Conservation (phyloP, 2,329 filamentous ascomycete genomes). For the Beauveria medogensis region DNA sequence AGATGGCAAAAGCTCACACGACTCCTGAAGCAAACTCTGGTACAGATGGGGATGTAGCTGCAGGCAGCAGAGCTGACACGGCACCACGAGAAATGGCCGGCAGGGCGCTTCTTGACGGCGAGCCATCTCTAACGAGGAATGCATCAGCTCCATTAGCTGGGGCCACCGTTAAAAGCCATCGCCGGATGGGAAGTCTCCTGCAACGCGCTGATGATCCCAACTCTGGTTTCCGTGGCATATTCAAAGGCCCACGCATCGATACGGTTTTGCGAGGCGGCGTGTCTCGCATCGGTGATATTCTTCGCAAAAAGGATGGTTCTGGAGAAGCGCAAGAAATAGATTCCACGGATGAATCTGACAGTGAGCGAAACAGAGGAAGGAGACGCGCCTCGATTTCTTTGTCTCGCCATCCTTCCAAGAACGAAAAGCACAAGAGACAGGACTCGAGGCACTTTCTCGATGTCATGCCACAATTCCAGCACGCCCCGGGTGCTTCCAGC, state of each 20-base stretch:
- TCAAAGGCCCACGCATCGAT: slow-evolving; percentile 70
- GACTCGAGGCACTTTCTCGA: slow-evolving; percentile 41
- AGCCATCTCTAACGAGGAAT: slow-evolving; percentile 21
- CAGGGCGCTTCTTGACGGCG: slow-evolving; percentile 13
- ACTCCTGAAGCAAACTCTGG: not conserved
- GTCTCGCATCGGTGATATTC: slow-evolving; percentile 47
- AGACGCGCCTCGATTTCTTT: slow-evolving; percentile 26
- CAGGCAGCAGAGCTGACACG: not conserved
- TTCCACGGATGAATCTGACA: slow-evolving; percentile 43
- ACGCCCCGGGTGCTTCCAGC: slow-evolving; percentile 21
- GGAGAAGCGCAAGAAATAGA: slow-evolving; percentile 29
- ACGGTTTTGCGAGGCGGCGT: slow-evolving; percentile 57
- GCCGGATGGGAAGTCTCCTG: slow-evolving; percentile 41
- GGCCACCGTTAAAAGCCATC: slow-evolving; percentile 40
- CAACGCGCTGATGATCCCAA: slow-evolving; percentile 26
- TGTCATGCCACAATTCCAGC: slow-evolving; percentile 42
- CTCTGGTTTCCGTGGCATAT: slow-evolving; percentile 51
- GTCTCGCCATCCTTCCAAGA: slow-evolving; percentile 27
- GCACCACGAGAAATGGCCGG: slow-evolving; percentile 10
- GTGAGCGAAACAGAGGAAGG: slow-evolving; percentile 33
- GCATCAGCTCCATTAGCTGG: slow-evolving; percentile 29
- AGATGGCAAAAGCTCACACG: not conserved
- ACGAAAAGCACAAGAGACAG: slow-evolving; percentile 22
- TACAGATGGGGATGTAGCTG: not conserved
- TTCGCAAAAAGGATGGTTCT: slow-evolving; percentile 45